Base-by-base conservation (phyloP, 2,329 filamentous ascomycete genomes). In the Paramyrothecium sp. region DNA sequence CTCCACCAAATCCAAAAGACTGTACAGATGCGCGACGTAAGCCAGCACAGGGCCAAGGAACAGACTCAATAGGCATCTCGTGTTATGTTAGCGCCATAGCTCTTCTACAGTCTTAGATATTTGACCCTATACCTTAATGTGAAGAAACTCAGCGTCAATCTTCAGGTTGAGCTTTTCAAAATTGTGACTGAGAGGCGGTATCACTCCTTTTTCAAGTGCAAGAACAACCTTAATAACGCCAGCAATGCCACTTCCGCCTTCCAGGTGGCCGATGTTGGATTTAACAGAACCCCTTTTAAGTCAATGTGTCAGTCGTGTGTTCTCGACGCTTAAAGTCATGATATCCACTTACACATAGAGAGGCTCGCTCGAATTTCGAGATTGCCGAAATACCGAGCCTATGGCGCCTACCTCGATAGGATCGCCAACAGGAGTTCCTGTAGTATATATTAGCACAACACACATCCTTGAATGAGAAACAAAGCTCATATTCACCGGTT, bases 401-500 rank as follows among this genome's bases (percentile, higher is more conserved):
- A 30, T 30, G 26, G 26, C 4, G 10, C 26, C 10, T 4, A 10
- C 10, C 26, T 30, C 26, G 26, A 30, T 30, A 10, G 26, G 26
- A 10, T 30, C 26, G 4, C 26, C 26, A 30, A 30, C 26, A 30
- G 26, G 26, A 4, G 26, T 30, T 30, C 26, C 26, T 30, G 10
- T 10, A 4, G 10, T 30, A 5, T 30, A n/a, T n/a, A n/a, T n/a
- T n/a, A n/a, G n/a, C n/a, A n/a, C n/a, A n/a, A n/a, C n/a, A n/a
- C n/a, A n/a, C n/a, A n/a, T n/a, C n/a, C n/a, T n/a, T n/a, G n/a
- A n/a, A n/a, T n/a, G 33, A 38, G 16, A 8, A 16, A 38, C 8
- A 38, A 38, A 16, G 16, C 10, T 10, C 33, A 38, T 38, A 38
- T 38, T 63, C 65, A 13, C 75, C 76, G 12, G 76, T 78, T 10